Conservation (phyloP, 2,329 filamentous ascomycete genomes). For the Talaromyces sp. region DNA sequence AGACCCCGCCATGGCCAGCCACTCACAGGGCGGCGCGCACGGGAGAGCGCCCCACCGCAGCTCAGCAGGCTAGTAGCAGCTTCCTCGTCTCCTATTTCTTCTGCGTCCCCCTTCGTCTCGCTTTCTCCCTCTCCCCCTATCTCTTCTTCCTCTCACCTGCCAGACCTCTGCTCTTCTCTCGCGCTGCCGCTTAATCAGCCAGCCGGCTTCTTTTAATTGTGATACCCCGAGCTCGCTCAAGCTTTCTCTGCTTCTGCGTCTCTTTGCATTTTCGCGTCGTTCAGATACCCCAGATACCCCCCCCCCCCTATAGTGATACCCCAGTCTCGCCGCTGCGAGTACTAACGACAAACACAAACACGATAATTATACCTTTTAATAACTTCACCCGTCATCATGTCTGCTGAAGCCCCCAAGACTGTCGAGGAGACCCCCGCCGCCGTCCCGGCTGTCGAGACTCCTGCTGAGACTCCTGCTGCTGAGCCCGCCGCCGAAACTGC, state of each 20-base stretch:
- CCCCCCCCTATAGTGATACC: slow-evolving; percentile 14
- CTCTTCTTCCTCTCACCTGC: slow-evolving; percentile 9
- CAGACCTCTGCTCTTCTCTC: slow-evolving; percentile 18
- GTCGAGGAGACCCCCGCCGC: slow-evolving; percentile 51
- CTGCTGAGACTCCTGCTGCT: slow-evolving; percentile 57
- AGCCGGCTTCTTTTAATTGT: slow-evolving; percentile 24
- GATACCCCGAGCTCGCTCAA: slow-evolving; percentile 34
- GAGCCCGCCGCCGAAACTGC: slow-evolving; percentile 14
- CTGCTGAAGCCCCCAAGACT: slow-evolving; percentile 71
- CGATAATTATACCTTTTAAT: slow-evolving; percentile 6
- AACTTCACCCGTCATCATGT: slow-evolving; percentile 40
- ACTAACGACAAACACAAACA: neutral
- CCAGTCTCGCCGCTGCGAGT: slow-evolving; percentile 10
- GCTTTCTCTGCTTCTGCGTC: slow-evolving; percentile 23
- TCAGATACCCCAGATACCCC: slow-evolving; percentile 31
- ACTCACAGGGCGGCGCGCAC: neutral
- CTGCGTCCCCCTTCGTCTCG: slow-evolving; percentile 20
- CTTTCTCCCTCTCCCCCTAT: slow-evolving; percentile 12
- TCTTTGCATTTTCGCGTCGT: slow-evolving; percentile 23
- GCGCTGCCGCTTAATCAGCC: slow-evolving; percentile 16
- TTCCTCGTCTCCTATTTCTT: slow-evolving; percentile 17
- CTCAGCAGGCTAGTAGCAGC: neutral
- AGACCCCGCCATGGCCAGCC: neutral
- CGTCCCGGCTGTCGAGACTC: slow-evolving; percentile 57
- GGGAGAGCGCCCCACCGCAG: neutral